Conservation (phyloP, 495 filamentous ascomycete species). For the Lasiosphaeriaceae sp. region DNA sequence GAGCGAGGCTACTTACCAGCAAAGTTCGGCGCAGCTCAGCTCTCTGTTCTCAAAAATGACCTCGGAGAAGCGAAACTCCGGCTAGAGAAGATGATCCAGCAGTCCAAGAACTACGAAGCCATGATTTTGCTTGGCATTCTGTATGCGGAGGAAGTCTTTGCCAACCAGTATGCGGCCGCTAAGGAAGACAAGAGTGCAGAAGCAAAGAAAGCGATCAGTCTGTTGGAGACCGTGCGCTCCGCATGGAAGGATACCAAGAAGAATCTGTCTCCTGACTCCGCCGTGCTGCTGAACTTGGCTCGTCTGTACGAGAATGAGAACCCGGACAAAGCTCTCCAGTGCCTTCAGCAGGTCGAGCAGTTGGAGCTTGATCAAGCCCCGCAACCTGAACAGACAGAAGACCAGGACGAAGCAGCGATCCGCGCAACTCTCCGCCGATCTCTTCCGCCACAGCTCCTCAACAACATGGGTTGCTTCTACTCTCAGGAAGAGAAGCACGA, state of each 20-base stretch:
- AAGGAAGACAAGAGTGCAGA: constrained; percentile 87
- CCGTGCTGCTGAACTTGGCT: constrained; percentile 88
- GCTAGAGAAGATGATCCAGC: constrained; percentile 87
- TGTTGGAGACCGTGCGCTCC: constrained; percentile 77
- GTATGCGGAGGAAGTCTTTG: constrained; percentile 90
- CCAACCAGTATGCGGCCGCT: constrained; percentile 60
- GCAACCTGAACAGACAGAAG: constrained; percentile 61
- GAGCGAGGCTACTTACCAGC: constrained; percentile 88
- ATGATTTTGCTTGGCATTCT: constrained; percentile 86
- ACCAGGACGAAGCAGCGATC: constrained; percentile 54
- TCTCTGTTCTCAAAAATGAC: constrained; percentile 78
- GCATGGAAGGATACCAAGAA: constrained; percentile 88
- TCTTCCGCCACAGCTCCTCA: constrained; percentile 84
- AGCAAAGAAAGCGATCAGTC: constrained; percentile 72
- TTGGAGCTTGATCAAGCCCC: constrained; percentile 73
- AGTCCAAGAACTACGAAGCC: constrained; percentile 80
- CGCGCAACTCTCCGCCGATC: constrained; percentile 62
- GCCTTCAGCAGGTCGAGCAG: constrained; percentile 83
- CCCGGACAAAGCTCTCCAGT: constrained; percentile 87
- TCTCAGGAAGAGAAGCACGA: constrained; percentile 81
- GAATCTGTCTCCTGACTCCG: constrained; percentile 70
- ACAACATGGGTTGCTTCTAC: constrained; percentile 95
- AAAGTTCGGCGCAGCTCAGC: constrained; percentile 87
- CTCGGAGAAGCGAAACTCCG: constrained; percentile 88
- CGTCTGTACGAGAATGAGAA: constrained; percentile 81